Conservation (phyloP, 2,329 filamentous ascomycete genomes). For the Neobulgaria alba region DNA sequence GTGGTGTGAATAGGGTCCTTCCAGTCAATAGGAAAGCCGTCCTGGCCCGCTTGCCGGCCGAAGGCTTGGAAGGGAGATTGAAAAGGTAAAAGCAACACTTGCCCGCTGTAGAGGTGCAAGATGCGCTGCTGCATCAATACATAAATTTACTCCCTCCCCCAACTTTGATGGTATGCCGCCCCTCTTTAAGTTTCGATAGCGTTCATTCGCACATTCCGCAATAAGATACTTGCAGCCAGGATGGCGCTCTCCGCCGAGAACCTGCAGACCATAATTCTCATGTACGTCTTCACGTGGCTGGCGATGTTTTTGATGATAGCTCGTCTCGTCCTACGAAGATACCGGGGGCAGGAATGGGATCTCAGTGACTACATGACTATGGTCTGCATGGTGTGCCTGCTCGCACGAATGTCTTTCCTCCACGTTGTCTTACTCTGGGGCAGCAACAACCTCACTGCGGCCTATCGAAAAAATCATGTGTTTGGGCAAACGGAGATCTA, state of each 20-base stretch:
- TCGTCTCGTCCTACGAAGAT: constrained; percentile 6
- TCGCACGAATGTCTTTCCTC: constrained; percentile 18
- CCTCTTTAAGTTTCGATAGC: too few relatives aligned
- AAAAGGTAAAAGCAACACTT: too few relatives aligned
- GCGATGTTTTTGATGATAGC: constrained; percentile 6
- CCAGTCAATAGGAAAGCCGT: too few relatives aligned
- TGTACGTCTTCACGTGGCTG: constrained; percentile 1
- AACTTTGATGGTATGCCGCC: too few relatives aligned
- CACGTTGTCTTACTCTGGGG: constrained; percentile 32
- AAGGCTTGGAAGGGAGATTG: too few relatives aligned
- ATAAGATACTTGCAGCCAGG: not conserved
- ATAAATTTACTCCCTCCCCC: too few relatives aligned
- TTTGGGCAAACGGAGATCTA: constrained; percentile 29
- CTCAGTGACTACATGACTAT: constrained; percentile 12
- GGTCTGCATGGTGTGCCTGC: constrained; percentile 4
- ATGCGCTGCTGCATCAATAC: not conserved
- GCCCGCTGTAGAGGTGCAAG: too few relatives aligned
- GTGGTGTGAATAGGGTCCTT: too few relatives aligned
- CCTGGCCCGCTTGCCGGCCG: too few relatives aligned
- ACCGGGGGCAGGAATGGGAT: constrained; percentile 6
- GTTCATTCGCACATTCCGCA: too few relatives aligned
- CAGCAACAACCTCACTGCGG: constrained; percentile 29
- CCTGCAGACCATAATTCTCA: not conserved
- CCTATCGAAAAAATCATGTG: constrained; percentile 15
- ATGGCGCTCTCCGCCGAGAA: constrained; percentile 1